Evolutionary conservation across 768 basidiomycete genomes (phyloP).

Genomic region (Hygrocybe punicea): DNA sequence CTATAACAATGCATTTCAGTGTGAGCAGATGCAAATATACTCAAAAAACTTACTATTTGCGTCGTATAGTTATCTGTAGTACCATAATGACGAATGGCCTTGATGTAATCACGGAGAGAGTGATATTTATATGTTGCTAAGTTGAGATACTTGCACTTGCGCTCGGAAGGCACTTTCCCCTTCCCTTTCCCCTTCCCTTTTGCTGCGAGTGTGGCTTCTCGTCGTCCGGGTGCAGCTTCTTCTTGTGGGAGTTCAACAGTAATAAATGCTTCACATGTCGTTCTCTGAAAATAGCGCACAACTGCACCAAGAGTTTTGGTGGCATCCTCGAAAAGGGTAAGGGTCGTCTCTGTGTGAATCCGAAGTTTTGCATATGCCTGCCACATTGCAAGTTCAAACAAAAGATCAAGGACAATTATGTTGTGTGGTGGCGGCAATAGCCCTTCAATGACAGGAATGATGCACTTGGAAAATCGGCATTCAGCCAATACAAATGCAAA

Average conservation of each 20-base stretch:
- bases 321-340: conserved; percentile 22
- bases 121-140: conserved; percentile 10
- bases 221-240: conserved; percentile 14
- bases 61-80: conserved; percentile 9
- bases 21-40: conserved; percentile 18
- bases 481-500: no score
- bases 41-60: conserved; percentile 9
- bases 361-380: conserved; percentile 35
- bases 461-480: conserved; percentile 29
- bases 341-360: conserved; percentile 27
- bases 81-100: conserved; percentile 6
- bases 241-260: conserved; percentile 8
- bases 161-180: neutral
- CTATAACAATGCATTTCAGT: no score
- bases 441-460: conserved; percentile 39
- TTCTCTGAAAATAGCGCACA: conserved; percentile 29
- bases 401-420: conserved; percentile 15
- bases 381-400: conserved; percentile 31
- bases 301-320: no score
- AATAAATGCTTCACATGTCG: conserved; percentile 18
- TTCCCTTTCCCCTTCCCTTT: conserved; percentile 11
- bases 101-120: no score
- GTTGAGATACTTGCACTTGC: conserved; percentile 8
- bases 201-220: neutral
- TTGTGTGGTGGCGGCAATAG: conserved; percentile 28